Evolutionary conservation across 148 eudicot genomes (phyloP).

Genomic region (Rhododendron vialii): DNA sequence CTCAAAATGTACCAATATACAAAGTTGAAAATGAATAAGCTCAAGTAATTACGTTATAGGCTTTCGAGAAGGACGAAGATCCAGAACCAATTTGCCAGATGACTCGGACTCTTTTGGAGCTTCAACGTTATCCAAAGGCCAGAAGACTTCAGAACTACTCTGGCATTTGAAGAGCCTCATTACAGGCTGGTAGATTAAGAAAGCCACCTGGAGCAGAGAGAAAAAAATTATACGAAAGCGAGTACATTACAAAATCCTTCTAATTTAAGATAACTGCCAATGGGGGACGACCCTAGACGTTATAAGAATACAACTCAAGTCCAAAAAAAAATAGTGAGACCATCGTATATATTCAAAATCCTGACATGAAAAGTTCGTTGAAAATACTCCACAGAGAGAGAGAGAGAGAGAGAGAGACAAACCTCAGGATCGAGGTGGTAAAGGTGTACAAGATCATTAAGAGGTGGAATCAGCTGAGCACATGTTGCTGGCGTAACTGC

Average conservation of each 20-base stretch:
- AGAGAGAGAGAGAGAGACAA: constrained; percentile 4
- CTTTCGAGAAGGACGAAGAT: constrained; percentile 44
- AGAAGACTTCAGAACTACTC: constrained; percentile 46
- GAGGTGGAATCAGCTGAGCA: constrained; percentile 79
- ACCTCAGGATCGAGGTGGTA: constrained; percentile 99
- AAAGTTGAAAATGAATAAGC: background rate
- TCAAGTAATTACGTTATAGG: constrained; percentile 46
- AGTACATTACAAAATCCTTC: background rate
- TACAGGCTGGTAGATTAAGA: constrained; percentile 83
- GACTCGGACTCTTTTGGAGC: constrained; percentile 39
- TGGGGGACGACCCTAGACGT: background rate
- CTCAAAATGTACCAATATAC: background rate
- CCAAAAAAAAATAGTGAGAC: background rate
- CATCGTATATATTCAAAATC: background rate
- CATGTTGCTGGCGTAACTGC: constrained; percentile 68
- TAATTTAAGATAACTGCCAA: background rate
- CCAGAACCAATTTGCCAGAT: constrained; percentile 51
- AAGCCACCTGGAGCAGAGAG: constrained; percentile 55
- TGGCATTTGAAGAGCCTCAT: constrained; percentile 85
- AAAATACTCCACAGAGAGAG: background rate
- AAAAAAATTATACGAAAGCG: background rate
- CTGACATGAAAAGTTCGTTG: background rate
- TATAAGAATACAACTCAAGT: background rate
- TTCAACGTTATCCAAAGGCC: constrained; percentile 70
- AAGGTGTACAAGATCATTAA: constrained; percentile 67